phyloP scores from a whole-genome alignment of 2,329 filamentous ascomycete genomes.

The Lasiodiplodia citricola region DNA sequence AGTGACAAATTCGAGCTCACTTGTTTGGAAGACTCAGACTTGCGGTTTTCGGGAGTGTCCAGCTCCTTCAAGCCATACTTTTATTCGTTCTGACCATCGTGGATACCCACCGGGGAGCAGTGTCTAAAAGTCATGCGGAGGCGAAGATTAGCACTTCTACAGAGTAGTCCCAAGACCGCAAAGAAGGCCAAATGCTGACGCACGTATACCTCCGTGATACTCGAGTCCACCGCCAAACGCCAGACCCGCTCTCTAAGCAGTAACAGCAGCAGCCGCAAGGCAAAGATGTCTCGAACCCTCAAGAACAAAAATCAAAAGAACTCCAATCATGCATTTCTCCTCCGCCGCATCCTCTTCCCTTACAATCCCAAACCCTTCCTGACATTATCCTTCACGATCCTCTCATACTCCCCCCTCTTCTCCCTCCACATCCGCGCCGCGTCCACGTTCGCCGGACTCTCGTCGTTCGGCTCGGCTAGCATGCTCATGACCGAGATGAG shows the following conservation, averaged over 20 bases:
- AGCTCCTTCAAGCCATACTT: not conserved
- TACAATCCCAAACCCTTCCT: constrained; percentile 43
- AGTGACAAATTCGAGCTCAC: not conserved
- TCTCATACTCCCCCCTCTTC: constrained; percentile 78
- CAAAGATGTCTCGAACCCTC: not conserved
- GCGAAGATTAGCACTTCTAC: not conserved
- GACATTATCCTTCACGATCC: constrained; percentile 67
- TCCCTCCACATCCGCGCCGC: constrained; percentile 87
- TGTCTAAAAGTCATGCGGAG: not conserved
- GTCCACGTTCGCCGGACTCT: constrained; percentile 94
- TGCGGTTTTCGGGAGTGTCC: not conserved
- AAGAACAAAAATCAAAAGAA: not conserved
- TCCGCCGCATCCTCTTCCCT: not conserved
- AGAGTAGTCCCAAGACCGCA: not conserved
- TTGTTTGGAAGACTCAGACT: not conserved
- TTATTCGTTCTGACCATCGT: not conserved
- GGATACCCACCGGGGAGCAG: not conserved
- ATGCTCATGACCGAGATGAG: constrained; percentile 90
- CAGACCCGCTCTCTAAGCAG: constrained; percentile 9
- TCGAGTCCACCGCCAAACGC: constrained; percentile 2
- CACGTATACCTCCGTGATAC: not conserved
- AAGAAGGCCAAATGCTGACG: not conserved
- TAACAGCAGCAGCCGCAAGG: not conserved
- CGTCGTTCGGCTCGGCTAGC: constrained; percentile 90
- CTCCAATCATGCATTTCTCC: constrained; percentile 1